A percentile compares a stretch with the other conserved stretches of the same genome.
These are phyloP conservation scores for Globisporangium alternatum DNA, from an alignment of 352 stramenopile species.

Conservation along the genomic window DNA sequence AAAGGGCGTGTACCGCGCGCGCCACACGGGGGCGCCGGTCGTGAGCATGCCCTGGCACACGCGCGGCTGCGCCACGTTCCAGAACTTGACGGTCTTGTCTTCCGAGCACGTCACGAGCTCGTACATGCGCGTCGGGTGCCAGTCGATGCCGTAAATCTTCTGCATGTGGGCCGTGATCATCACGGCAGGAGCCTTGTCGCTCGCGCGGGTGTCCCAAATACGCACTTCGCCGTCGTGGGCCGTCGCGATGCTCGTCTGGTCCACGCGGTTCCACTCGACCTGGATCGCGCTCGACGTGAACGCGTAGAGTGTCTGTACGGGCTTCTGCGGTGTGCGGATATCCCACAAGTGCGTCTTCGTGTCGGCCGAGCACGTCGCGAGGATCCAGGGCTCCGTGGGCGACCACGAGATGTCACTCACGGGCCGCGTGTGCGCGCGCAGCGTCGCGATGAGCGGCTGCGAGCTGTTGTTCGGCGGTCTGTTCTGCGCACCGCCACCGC, in stretches of 20 bases:
- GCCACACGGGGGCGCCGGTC: conserved; percentile 62
- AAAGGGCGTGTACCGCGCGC: conserved; percentile 76
- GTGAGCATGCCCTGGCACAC: conserved; percentile 59
- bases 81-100: conserved; percentile 85
- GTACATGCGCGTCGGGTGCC: conserved; percentile 71
- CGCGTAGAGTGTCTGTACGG: conserved; percentile 65
- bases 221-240: conserved; percentile 77
- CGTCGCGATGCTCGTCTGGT: conserved; percentile 65
- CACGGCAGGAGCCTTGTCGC: conserved; percentile 46
- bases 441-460: conserved; percentile 65
- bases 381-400: conserved; percentile 58
- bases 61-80: conserved; percentile 64
- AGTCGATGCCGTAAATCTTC: conserved; percentile 81
- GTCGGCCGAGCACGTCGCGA: conserved; percentile 79
- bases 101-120: conserved; percentile 86
- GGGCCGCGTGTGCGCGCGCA: conserved; percentile 67
- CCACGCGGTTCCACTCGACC: conserved; percentile 76
- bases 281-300: conserved; percentile 68
- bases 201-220: conserved; percentile 70
- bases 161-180: conserved; percentile 82
- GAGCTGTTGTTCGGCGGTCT: conserved; percentile 12
- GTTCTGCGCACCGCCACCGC: conserved; percentile 6
- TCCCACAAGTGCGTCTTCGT: conserved; percentile 83
- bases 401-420: conserved; percentile 82
- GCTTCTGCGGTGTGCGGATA: conserved; percentile 61